A percentile compares a stretch with the other conserved stretches of the same genome.
Evolutionary conservation across 257 asterid genomes (phyloP).

Genomic region (Solanum neorickii): DNA sequence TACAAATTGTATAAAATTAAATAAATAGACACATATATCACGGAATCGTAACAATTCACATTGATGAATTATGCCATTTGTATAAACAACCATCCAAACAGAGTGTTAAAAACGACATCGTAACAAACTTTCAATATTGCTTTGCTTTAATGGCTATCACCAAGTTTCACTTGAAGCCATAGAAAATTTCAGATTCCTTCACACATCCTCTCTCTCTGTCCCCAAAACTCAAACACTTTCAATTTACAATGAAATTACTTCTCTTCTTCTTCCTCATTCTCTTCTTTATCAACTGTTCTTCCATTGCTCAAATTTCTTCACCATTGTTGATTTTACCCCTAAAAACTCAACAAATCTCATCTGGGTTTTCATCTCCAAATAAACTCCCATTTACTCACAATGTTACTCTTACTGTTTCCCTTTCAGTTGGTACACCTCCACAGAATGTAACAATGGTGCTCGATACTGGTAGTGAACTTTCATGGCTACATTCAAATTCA

Average conservation of each 20-base stretch:
- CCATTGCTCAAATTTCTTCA: not conserved
- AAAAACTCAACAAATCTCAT: conserved; percentile 39
- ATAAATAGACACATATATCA: too few relatives aligned
- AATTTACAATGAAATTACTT: not conserved
- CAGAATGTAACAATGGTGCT: conserved; percentile 92
- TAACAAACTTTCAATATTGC: not conserved
- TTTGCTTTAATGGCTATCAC: not conserved
- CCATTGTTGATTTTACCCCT: conserved; percentile 35
- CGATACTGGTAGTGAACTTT: conserved; percentile 93
- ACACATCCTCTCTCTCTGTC: not conserved
- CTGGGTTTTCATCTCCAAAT: conserved; percentile 19
- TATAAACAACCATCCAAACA: not conserved
- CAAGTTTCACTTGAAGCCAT: not conserved
- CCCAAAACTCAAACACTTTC: not conserved
- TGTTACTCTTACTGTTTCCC: conserved; percentile 75
- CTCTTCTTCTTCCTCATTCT: not conserved
- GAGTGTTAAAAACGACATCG: not conserved
- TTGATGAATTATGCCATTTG: too few relatives aligned
- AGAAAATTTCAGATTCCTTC: not conserved
- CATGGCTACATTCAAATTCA: conserved; percentile 77
- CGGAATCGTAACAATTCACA: too few relatives aligned
- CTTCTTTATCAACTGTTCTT: not conserved
- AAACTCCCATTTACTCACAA: conserved; percentile 77
- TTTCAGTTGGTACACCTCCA: conserved; percentile 75
- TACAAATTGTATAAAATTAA: too few relatives aligned